A percentile compares a stretch with the other conserved stretches of the same genome.
These are phyloP conservation scores for Chiua virens DNA, from an alignment of 768 basidiomycete species.

Conservation along the genomic window DNA sequence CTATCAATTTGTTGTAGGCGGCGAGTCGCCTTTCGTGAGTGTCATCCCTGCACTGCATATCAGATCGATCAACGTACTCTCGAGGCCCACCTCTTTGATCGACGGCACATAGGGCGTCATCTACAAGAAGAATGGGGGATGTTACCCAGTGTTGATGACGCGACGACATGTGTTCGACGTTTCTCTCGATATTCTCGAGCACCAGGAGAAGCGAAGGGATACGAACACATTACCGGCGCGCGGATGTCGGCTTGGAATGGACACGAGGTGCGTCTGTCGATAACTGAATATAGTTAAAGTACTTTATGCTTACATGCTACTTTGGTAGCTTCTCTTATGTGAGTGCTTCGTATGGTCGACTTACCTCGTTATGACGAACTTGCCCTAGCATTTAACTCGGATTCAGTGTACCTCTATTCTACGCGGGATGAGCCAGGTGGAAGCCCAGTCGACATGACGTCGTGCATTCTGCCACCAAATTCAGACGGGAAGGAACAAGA, in stretches of 20 bases:
- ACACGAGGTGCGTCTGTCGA: conserved; percentile 56
- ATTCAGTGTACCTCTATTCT: conserved; percentile 73
- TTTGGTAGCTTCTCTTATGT: conserved; percentile 62
- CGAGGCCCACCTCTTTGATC: conserved; percentile 61
- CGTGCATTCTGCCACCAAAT: conserved; percentile 32
- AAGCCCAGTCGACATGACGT: conserved; percentile 17
- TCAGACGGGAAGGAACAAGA: no score
- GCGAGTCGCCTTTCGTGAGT: conserved; percentile 74
- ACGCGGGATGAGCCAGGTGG: conserved; percentile 58
- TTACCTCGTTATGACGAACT: conserved; percentile 3
- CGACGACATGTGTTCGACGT: conserved; percentile 79
- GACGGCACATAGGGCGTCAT: conserved; percentile 64
- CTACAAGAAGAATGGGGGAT: conserved; percentile 72
- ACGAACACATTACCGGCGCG: conserved; percentile 75
- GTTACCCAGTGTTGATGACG: conserved; percentile 43
- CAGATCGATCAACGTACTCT: conserved; percentile 1
- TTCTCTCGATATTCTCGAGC: conserved; percentile 57
- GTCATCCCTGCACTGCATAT: neutral
- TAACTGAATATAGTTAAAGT: neutral
- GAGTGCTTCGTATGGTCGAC: conserved; percentile 26
- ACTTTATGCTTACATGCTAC: conserved; percentile 10
- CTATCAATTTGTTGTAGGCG: conserved; percentile 83
- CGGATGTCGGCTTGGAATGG: conserved; percentile 69
- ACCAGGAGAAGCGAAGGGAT: conserved; percentile 34
- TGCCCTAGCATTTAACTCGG: conserved; percentile 64